Conservation (phyloP, 2,329 filamentous ascomycete species). For the Pseudogymnoascus sp. region DNA sequence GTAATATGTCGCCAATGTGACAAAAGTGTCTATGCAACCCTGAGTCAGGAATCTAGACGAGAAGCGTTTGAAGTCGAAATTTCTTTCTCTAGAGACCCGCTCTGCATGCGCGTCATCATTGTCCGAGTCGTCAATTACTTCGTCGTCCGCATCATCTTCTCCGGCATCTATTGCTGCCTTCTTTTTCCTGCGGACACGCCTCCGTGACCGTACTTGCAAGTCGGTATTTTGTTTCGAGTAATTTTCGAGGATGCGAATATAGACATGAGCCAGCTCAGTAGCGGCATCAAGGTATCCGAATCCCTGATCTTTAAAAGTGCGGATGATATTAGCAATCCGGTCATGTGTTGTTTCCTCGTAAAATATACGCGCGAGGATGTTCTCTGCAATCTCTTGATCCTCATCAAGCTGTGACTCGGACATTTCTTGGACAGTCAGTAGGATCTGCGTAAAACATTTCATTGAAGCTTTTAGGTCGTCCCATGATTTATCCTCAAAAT, state of each 20-base stretch:
- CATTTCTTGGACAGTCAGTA: conserved; percentile 91
- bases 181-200: conserved; percentile 63
- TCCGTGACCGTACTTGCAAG: conserved; percentile 80
- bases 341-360: conserved; percentile 96
- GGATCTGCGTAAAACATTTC: conserved; percentile 89
- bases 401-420: conserved; percentile 72
- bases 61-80: conserved; percentile 88
- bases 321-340: conserved; percentile 66
- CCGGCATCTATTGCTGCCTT: conserved; percentile 46
- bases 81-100: conserved; percentile 67
- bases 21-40: conserved; percentile 79
- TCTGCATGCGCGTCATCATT: conserved; percentile 69
- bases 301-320: conserved; percentile 85
- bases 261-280: conserved; percentile 85
- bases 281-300: conserved; percentile 89
- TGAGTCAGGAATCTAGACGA: conserved; percentile 73
- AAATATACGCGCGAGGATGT: conserved; percentile 93
- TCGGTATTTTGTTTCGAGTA: conserved; percentile 95
- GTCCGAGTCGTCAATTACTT: conserved; percentile 55
- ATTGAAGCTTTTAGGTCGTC: conserved; percentile 77
- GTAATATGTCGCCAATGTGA: conserved; percentile 71
- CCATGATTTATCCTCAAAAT: conserved; percentile 79
- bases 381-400: conserved; percentile 96
- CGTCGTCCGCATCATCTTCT: conserved; percentile 37
- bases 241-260: conserved; percentile 79